Conservation (phyloP, 305 asterid species). For the Fraxinus sp. region DNA sequence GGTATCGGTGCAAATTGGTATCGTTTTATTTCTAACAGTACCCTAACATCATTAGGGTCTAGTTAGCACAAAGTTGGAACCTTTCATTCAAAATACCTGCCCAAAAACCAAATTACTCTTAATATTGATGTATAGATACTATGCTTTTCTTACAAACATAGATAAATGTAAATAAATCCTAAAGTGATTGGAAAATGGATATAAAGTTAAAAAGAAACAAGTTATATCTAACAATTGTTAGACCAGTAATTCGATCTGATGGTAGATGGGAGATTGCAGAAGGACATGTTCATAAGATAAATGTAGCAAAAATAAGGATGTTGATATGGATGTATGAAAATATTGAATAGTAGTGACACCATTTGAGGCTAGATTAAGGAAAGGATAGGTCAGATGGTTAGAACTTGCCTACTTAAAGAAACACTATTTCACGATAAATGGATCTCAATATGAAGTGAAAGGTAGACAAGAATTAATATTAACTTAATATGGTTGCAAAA, state of each 20-base stretch:
- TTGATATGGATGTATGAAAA: not conserved
- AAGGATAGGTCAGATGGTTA: not conserved
- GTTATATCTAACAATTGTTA: not conserved
- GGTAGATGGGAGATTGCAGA: not conserved
- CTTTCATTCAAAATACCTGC: not conserved
- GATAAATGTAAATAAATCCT: not conserved
- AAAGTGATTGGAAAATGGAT: not conserved
- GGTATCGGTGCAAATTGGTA: not conserved
- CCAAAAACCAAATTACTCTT: not conserved
- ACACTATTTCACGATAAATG: not conserved
- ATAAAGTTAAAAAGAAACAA: not conserved
- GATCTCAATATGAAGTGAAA: not conserved
- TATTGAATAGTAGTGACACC: not conserved
- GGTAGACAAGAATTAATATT: not conserved
- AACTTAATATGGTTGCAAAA: not conserved
- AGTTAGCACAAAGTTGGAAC: not conserved
- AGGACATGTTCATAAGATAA: not conserved
- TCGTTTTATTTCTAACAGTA: slow-evolving; percentile 9
- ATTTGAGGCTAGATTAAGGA: not conserved
- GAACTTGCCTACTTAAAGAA: not conserved
- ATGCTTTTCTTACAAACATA: not conserved
- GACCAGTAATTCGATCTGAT: not conserved
- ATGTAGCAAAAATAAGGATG: not conserved
- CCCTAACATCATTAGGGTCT: not conserved
- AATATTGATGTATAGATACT: not conserved